Base-by-base conservation (phyloP, 306 rosid genomes). In the Rosa chinensis region DNA sequence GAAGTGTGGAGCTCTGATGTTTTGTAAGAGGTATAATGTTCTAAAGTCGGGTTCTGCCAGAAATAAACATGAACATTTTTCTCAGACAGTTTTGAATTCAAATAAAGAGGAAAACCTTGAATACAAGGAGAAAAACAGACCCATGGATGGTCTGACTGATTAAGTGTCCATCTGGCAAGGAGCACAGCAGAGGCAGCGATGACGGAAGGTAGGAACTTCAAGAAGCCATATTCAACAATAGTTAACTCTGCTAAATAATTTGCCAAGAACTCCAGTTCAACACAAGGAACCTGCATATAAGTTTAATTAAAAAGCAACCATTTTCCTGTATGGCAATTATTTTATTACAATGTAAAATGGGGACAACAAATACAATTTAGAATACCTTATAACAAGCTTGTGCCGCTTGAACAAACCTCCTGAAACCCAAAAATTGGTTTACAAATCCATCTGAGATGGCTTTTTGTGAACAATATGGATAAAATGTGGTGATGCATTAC, bases 91-190 rank as follows among this genome's bases (percentile, higher is more conserved):
- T 80, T 37, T 10, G 28, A 17, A 13, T 23, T 3, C 17, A 44
- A 62, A 56, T 17, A 18, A 28, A 35, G 16, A n/a, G 23, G 23
- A 76, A 52, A 69, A 47, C 47, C 28, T 74, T 32, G 50, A 69
- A 23, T 43, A 70, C 11, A 8, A 49, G 35, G 42, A 67, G 67
- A 75, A 70, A 56, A 79, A 66, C 90, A 78, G 58, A 92, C 98
- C 98, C 97, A 92, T 79, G 98, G 97, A 77, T 90, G 87, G 72
- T 89, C 91, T 70, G 87, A 82, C 42, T 87, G 90, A 82, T 85
- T 73, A 72, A 92, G 91, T 18, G 92, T 90, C 98, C 98, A 94
- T 89, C 87, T 94, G 43, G 98, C 97, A 42, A 94, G 96, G 87
- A 92, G 92, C 18, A 94, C 92, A 64, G 90, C 94, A 47, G 98